Percentiles rank a stretch among this genome's conserved stretches.
phyloP scores from a whole-genome alignment of 176 grass and related monocot species.

The Saccharum officinarum region DNA sequence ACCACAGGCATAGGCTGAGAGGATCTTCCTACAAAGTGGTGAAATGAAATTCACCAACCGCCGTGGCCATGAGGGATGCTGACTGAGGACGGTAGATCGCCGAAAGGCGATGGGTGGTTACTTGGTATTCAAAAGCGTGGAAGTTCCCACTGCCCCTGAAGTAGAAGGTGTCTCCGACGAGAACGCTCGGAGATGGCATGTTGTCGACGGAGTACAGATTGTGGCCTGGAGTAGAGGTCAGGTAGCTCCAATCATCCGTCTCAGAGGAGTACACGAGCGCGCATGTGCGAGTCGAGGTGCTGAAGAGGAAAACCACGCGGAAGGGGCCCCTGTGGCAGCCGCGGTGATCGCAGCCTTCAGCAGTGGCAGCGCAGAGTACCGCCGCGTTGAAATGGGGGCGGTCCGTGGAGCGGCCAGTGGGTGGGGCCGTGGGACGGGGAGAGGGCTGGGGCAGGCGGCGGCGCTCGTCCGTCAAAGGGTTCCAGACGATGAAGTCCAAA shows the following conservation, averaged over 20 bases:
- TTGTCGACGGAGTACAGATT: too few relatives aligned
- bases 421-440: not conserved
- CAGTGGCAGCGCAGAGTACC: not conserved
- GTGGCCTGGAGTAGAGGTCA: too few relatives aligned
- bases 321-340: not conserved
- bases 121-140: not conserved
- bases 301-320: not conserved
- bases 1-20: not conserved
- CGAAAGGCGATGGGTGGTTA: not conserved
- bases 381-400: not conserved
- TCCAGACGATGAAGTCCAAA: not conserved
- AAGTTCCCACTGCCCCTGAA: not conserved
- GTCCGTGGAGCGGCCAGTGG: not conserved
- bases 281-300: too few relatives aligned
- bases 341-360: not conserved
- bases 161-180: not conserved
- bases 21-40: not conserved
- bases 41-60: not conserved
- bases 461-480: not conserved
- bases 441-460: not conserved
- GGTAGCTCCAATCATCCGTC: not conserved
- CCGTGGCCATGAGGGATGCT: not conserved
- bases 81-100: not conserved
- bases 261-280: not conserved
- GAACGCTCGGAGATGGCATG: not conserved